These are phyloP conservation scores for Massariosphaeria phaeospora DNA, from an alignment of 495 filamentous ascomycete genomes.

Conservation along the genomic window DNA sequence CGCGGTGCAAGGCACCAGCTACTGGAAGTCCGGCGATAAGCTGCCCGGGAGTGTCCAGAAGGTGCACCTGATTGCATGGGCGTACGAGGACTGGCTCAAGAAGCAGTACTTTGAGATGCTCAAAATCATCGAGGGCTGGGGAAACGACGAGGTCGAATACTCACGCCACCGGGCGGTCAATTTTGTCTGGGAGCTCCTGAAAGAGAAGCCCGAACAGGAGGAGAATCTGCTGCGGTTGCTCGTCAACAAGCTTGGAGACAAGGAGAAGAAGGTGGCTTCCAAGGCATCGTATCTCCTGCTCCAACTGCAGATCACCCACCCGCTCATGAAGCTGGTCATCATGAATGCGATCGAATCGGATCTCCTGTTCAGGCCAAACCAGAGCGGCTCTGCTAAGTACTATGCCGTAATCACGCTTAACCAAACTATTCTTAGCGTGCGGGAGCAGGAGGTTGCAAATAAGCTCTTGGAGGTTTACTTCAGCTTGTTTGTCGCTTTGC, in stretches of 20 bases:
- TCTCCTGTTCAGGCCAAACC: slow-evolving; percentile 78
- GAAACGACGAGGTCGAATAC: slow-evolving; percentile 88
- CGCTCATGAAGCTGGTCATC: slow-evolving; percentile 85
- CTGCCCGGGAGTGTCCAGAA: slow-evolving; percentile 67
- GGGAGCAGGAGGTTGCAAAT: slow-evolving; percentile 75
- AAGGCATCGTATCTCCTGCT: slow-evolving; percentile 84
- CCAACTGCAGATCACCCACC: slow-evolving; percentile 82
- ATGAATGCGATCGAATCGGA: slow-evolving; percentile 80
- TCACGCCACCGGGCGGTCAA: slow-evolving; percentile 78
- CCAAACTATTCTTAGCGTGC: slow-evolving; percentile 82
- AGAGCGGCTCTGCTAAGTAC: slow-evolving; percentile 83
- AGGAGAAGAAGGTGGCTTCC: slow-evolving; percentile 88
- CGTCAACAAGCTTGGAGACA: slow-evolving; percentile 94
- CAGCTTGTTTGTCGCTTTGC: slow-evolving; percentile 66
- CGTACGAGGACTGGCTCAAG: slow-evolving; percentile 93
- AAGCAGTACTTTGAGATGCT: slow-evolving; percentile 84
- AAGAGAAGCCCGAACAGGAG: slow-evolving; percentile 96
- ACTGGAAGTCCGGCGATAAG: slow-evolving; percentile 61
- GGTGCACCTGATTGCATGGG: slow-evolving; percentile 78
- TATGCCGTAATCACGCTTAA: slow-evolving; percentile 95
- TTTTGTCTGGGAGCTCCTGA: slow-evolving; percentile 82
- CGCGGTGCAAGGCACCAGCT: slow-evolving; percentile 55
- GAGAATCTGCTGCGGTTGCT: slow-evolving; percentile 84
- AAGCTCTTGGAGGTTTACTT: slow-evolving; percentile 88
- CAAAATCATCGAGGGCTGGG: slow-evolving; percentile 84